These are phyloP conservation scores for Thelephora aurantiotincta DNA, from an alignment of 768 basidiomycete species.

Conservation along the genomic window DNA sequence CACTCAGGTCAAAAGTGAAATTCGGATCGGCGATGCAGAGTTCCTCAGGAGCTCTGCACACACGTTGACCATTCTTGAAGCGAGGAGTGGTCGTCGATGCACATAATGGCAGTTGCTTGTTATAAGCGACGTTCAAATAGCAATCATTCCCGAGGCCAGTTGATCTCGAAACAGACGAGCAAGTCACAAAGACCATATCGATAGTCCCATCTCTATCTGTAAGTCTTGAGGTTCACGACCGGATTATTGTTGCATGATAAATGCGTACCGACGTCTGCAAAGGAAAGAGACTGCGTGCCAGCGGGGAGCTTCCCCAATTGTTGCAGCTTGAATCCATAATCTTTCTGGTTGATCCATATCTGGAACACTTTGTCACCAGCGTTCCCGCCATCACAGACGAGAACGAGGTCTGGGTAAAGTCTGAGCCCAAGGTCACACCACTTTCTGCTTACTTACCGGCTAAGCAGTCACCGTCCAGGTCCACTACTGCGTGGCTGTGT, in stretches of 20 bases:
- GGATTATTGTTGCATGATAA: not conserved
- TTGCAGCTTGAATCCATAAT: constrained; percentile 55
- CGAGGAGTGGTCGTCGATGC: constrained; percentile 35
- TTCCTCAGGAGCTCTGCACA: constrained; percentile 66
- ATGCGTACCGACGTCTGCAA: constrained; percentile 75
- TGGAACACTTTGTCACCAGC: constrained; percentile 53
- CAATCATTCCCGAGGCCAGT: constrained; percentile 69
- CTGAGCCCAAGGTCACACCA: not conserved
- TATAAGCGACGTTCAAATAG: constrained; percentile 84
- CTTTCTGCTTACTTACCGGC: constrained; percentile 40
- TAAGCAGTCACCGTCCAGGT: constrained; percentile 90
- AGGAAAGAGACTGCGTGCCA: constrained; percentile 67
- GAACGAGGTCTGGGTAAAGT: constrained; percentile 50
- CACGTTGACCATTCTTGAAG: constrained; percentile 31
- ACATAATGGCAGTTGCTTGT: constrained; percentile 80
- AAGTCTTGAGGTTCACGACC: constrained; percentile 1
- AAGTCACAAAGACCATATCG: constrained; percentile 87
- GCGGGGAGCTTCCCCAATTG: constrained; percentile 55
- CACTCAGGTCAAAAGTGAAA: constrained; percentile 62
- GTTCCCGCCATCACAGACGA: constrained; percentile 62
- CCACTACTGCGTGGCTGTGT: constrained; percentile 90
- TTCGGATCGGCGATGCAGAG: constrained; percentile 71
- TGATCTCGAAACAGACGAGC: constrained; percentile 48
- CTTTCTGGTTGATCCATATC: constrained; percentile 85
- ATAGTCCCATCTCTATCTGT: constrained; percentile 92